Conservation (phyloP, 2,329 filamentous ascomycete species). For the Aspergillus quadricinctus region DNA sequence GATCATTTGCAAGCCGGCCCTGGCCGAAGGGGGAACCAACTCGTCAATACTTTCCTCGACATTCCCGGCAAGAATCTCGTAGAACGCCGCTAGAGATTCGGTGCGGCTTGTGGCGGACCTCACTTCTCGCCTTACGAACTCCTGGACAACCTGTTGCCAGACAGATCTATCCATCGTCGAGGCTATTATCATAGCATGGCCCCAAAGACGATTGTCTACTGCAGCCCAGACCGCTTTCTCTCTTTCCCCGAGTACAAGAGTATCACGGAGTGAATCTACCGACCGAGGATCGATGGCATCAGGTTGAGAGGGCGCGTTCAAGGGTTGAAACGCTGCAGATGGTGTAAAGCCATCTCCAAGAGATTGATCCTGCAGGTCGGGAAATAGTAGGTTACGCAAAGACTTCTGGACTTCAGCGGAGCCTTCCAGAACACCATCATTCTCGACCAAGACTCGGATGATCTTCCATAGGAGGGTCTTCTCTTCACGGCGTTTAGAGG, state of each 20-base stretch:
- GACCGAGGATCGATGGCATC: conserved; percentile 67
- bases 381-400: conserved; percentile 69
- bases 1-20: conserved; percentile 87
- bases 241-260: conserved; percentile 73
- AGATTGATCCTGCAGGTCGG: conserved; percentile 43
- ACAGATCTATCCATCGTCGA: conserved; percentile 68
- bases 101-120: conserved; percentile 75
- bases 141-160: conserved; percentile 90
- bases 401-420: conserved; percentile 67
- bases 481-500: conserved; percentile 68
- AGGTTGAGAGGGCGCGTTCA: conserved; percentile 42
- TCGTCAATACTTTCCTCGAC: conserved; percentile 93
- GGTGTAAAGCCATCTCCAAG: conserved; percentile 19
- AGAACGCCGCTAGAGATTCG: conserved; percentile 83
- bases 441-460: conserved; percentile 72
- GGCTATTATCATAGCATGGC: conserved; percentile 89
- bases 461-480: conserved; percentile 84
- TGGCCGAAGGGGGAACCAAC: conserved; percentile 85
- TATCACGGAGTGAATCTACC: conserved; percentile 67
- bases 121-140: conserved; percentile 93
- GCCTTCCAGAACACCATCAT: conserved; percentile 78
- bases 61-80: conserved; percentile 91
- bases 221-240: conserved; percentile 92
- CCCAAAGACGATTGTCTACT: conserved; percentile 91
- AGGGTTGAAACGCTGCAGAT: conserved; percentile 37